Conservation (phyloP, 192 early-diverging fungal genomes). For the Podila horticola region DNA sequence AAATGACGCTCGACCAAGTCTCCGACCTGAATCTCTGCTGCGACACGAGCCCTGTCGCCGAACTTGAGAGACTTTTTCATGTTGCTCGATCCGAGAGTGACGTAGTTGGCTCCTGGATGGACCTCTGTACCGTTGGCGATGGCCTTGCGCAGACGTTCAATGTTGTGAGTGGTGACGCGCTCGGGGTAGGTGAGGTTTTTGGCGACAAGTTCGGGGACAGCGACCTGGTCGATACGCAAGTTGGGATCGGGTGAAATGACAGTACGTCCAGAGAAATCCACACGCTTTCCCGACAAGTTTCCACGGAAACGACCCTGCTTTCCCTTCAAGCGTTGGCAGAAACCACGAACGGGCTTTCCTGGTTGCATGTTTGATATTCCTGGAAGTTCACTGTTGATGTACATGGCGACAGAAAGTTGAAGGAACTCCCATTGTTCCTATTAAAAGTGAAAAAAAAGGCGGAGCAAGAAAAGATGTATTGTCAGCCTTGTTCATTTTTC, state of each 20-base stretch:
- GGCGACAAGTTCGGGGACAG: conserved; percentile 90
- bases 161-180: conserved; percentile 90
- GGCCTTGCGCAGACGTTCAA: conserved; percentile 76
- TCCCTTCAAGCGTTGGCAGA: conserved; percentile 97
- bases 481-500: neutral
- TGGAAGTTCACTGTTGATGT: conserved; percentile 95
- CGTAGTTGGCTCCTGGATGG: conserved; percentile 94
- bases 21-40: conserved; percentile 81
- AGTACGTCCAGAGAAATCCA: conserved; percentile 98
- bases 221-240: conserved; percentile 94
- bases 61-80: conserved; percentile 78
- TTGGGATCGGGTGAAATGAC: conserved; percentile 99
- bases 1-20: conserved; percentile 98
- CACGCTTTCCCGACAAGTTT: conserved; percentile 98
- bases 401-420: conserved; percentile 94
- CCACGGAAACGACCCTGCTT: conserved; percentile 99
- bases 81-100: conserved; percentile 64
- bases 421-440: conserved; percentile 98
- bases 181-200: conserved; percentile 97
- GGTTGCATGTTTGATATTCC: conserved; percentile 77
- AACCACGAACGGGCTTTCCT: conserved; percentile 82
- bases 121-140: conserved; percentile 89
- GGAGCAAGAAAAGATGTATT: neutral
- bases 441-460: neutral
- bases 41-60: conserved; percentile 74